Percentiles rank a stretch among this genome's conserved stretches.
phyloP scores from a whole-genome alignment of 352 stramenopile species.

The Globisporangium nagaii region DNA sequence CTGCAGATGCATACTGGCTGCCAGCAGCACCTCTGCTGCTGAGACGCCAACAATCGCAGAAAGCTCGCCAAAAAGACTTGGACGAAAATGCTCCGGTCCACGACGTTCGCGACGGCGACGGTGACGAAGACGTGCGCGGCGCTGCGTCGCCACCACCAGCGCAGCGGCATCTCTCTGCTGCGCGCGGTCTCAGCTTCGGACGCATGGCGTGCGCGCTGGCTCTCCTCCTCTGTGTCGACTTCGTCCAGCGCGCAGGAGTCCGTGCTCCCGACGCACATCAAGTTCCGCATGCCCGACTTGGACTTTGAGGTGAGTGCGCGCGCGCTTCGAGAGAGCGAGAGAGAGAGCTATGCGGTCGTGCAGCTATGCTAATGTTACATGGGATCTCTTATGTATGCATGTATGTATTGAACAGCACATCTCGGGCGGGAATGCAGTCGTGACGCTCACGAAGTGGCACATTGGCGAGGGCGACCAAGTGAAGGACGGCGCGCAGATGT shows the following conservation, averaged over 20 bases:
- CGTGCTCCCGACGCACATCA: constrained; percentile 64
- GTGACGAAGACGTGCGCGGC: background rate
- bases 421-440: constrained; percentile 37
- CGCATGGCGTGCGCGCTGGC: background rate
- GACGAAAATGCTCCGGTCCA: constrained; percentile 6
- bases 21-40: too few species aligned
- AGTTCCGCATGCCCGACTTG: constrained; percentile 85
- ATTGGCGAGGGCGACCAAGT: constrained; percentile 55
- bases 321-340: too few species aligned
- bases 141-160: background rate
- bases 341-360: too few species aligned
- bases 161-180: background rate
- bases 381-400: too few species aligned
- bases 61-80: background rate
- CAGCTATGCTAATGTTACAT: too few species aligned
- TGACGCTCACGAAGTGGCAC: constrained; percentile 78
- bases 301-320: constrained; percentile 59
- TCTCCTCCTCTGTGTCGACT: background rate
- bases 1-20: too few species aligned
- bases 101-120: background rate
- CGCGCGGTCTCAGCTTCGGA: background rate
- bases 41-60: background rate
- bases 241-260: background rate
- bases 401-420: constrained; percentile 30
- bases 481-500: constrained; percentile 67